Conservation (phyloP, 805 yeast species). For the Candida endomychidarum region DNA sequence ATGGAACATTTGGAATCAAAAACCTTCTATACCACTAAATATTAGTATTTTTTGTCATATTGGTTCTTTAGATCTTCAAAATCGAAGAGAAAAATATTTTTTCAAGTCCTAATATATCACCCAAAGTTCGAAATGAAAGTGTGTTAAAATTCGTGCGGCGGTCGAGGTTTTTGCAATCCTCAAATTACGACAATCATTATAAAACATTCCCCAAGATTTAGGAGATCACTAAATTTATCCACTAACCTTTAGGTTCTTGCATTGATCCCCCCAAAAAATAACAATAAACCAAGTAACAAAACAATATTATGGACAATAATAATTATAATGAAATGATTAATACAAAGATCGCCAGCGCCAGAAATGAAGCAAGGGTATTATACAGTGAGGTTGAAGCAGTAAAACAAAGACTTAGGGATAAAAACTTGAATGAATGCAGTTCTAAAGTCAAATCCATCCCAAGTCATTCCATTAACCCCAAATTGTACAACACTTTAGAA, state of each 20-base stretch:
- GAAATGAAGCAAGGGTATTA: slow-evolving; percentile 47
- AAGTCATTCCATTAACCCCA: slow-evolving; percentile 23
- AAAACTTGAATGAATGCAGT: slow-evolving; percentile 43
- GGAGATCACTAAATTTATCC: no score
- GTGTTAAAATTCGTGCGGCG: slow-evolving; percentile 13
- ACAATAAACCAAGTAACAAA: not conserved
- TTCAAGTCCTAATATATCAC: no score
- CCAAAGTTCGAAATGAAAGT: no score
- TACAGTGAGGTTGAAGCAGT: slow-evolving; percentile 49
- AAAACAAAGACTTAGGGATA: slow-evolving; percentile 44
- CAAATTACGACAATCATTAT: not conserved
- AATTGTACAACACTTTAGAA: slow-evolving; percentile 38
- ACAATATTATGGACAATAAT: not conserved
- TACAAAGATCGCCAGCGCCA: slow-evolving; percentile 28
- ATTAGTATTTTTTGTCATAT: no score
- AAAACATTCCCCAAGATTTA: not conserved
- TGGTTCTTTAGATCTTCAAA: no score
- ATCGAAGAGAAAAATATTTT: not conserved
- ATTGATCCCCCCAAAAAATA: no score
- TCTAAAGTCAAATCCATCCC: slow-evolving; percentile 32
- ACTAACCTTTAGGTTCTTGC: not conserved
- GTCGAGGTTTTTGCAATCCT: slow-evolving; percentile 1
- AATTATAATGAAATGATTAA: slow-evolving; percentile 3
- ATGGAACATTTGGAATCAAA: no score
- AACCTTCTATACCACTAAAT: no score